phyloP scores from a whole-genome alignment of 2,329 filamentous ascomycete species.

The Tricladium varicosporioides region DNA sequence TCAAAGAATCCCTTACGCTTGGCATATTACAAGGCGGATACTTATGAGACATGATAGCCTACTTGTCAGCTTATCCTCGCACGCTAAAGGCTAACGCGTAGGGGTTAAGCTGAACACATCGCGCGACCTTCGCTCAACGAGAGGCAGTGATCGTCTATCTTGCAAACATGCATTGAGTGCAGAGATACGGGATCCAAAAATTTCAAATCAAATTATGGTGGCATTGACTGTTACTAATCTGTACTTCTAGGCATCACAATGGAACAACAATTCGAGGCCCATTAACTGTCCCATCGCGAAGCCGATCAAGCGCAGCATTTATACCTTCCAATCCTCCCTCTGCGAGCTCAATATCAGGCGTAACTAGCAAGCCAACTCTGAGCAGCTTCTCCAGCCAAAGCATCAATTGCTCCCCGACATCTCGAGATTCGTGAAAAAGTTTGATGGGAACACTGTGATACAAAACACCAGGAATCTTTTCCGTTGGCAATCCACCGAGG shows the following conservation, averaged over 20 bases:
- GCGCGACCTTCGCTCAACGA: no score
- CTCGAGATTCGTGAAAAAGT: constrained; percentile 66
- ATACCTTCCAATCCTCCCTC: constrained; percentile 63
- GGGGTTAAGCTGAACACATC: no score
- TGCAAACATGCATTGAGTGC: no score
- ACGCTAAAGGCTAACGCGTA: no score
- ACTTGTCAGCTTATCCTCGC: no score
- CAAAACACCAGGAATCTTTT: constrained; percentile 19
- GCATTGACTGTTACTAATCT: no score
- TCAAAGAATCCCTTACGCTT: no score
- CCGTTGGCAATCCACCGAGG: constrained; percentile 64
- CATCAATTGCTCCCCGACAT: constrained; percentile 61
- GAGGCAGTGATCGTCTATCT: no score
- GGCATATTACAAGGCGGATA: no score
- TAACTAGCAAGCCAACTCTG: constrained; percentile 47
- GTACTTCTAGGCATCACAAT: constrained; percentile 1
- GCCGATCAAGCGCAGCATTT: constrained; percentile 64
- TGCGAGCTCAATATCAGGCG: constrained; percentile 65
- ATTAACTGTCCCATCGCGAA: constrained; percentile 64
- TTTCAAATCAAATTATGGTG: no score
- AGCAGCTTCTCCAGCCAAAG: constrained; percentile 68
- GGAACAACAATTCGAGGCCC: constrained; percentile 67
- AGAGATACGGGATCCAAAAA: no score
- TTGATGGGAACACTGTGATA: constrained; percentile 64
- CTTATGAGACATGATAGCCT: no score